These are phyloP conservation scores for Exophiala xenobiotica DNA, from an alignment of 2,329 filamentous ascomycete species.

Conservation along the genomic window DNA sequence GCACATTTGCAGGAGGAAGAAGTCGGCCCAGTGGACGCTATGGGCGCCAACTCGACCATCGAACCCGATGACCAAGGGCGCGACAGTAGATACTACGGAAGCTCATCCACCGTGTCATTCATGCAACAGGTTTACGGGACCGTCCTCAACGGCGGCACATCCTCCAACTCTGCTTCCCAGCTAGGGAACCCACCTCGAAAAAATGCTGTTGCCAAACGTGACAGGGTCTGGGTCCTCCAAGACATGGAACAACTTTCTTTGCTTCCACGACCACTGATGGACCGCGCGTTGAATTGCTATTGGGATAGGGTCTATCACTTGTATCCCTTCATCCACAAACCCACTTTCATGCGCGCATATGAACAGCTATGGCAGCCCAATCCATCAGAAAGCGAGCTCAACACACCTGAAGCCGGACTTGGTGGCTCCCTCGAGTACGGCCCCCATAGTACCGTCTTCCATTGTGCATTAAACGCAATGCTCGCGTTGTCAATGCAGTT, in stretches of 20 bases:
- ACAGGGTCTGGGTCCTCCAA: neutral
- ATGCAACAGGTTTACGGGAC: conserved; percentile 40
- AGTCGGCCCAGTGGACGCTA: conserved; percentile 30
- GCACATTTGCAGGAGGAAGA: conserved; percentile 4
- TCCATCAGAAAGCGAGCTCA: conserved; percentile 22
- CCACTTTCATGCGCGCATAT: conserved; percentile 44
- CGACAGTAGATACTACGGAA: conserved; percentile 39
- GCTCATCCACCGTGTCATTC: conserved; percentile 43
- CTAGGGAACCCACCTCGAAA: neutral
- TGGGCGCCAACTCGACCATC: conserved; percentile 41
- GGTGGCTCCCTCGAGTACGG: conserved; percentile 36
- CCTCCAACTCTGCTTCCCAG: neutral
- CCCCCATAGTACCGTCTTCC: conserved; percentile 41
- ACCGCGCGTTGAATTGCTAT: conserved; percentile 43
- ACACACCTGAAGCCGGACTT: conserved; percentile 37
- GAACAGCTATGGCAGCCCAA: conserved; percentile 40
- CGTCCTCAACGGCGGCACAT: conserved; percentile 17
- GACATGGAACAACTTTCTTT: neutral
- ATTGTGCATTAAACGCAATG: conserved; percentile 45
- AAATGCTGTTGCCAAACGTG: neutral
- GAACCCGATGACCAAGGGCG: conserved; percentile 30
- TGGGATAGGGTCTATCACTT: conserved; percentile 44
- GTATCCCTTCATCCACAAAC: conserved; percentile 47
- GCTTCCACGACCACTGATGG: conserved; percentile 41
- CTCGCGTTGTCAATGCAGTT: conserved; percentile 46